phyloP scores from a whole-genome alignment of 345 rosid genomes.

The Acer campestre region DNA sequence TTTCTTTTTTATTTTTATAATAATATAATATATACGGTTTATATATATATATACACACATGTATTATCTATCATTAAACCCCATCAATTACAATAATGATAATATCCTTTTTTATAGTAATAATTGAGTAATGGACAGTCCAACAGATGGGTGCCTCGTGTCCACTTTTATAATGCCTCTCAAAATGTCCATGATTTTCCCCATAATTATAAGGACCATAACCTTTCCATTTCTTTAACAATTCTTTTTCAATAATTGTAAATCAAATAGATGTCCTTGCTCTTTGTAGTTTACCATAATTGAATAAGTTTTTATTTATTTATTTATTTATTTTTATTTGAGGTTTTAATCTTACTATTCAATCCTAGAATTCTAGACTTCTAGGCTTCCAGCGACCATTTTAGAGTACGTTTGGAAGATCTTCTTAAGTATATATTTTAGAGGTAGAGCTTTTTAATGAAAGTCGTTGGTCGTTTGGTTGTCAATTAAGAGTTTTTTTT shows the following conservation, averaged over 20 bases:
- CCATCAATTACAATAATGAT: not conserved
- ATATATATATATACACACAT: not conserved
- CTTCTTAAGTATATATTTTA: too few species aligned
- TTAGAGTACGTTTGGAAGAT: too few species aligned
- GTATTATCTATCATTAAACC: not conserved
- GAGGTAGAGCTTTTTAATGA: too few species aligned
- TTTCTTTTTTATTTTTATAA: not conserved
- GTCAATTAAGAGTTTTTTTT: too few species aligned
- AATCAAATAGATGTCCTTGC: not conserved
- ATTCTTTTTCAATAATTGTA: not conserved
- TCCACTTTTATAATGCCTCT: slow-evolving; percentile 9
- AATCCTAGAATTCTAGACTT: too few species aligned
- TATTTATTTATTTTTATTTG: not conserved
- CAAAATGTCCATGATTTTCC: not conserved
- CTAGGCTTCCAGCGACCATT: not conserved
- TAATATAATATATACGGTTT: not conserved
- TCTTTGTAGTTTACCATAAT: not conserved
- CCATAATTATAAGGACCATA: not conserved
- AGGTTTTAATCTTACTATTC: not conserved
- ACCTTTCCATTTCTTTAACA: not conserved
- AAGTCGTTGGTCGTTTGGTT: too few species aligned
- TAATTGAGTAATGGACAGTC: not conserved
- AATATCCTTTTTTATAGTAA: not conserved
- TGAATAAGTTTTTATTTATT: not conserved
- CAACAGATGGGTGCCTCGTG: not conserved